Percentiles rank a stretch among this genome's conserved stretches.
Evolutionary conservation across 129 eudicot species (phyloP).

Genomic region (Sambucus nigra): DNA sequence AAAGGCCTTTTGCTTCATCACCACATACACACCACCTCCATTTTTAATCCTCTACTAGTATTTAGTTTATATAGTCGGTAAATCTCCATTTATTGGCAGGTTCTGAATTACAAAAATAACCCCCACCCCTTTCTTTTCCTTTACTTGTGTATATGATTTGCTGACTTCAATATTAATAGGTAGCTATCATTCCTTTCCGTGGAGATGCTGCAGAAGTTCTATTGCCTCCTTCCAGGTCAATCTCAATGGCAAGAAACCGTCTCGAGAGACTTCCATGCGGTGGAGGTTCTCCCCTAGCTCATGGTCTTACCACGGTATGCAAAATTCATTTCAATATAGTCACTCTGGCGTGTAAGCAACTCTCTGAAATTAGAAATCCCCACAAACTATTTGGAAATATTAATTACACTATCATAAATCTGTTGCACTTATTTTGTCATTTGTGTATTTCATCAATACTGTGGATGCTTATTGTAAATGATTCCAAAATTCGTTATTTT

Average conservation of each 20-base stretch:
- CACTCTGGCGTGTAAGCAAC: not conserved
- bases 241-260: constrained; percentile 96
- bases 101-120: not conserved
- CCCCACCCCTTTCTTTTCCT: not conserved
- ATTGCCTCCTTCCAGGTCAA: constrained; percentile 94
- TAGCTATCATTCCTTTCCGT: constrained; percentile 88
- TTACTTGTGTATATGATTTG: not conserved
- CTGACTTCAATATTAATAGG: constrained; percentile 34
- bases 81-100: not conserved
- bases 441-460: no score
- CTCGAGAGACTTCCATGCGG: constrained; percentile 99
- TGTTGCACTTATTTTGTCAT: no score
- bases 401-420: no score
- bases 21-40: no score
- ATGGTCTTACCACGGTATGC: constrained; percentile 92
- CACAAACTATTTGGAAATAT: not conserved
- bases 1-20: no score
- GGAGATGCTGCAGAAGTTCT: constrained; percentile 99
- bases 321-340: constrained; percentile 2
- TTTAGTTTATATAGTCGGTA: not conserved
- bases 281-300: constrained; percentile 99
- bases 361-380: not conserved
- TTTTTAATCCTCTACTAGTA: no score
- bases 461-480: no score
- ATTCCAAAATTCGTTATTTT: no score